Percentiles rank a stretch among this genome's conserved stretches.
phyloP scores from a whole-genome alignment of 2,329 filamentous ascomycete species.

The Aaosphaeria arxii region DNA sequence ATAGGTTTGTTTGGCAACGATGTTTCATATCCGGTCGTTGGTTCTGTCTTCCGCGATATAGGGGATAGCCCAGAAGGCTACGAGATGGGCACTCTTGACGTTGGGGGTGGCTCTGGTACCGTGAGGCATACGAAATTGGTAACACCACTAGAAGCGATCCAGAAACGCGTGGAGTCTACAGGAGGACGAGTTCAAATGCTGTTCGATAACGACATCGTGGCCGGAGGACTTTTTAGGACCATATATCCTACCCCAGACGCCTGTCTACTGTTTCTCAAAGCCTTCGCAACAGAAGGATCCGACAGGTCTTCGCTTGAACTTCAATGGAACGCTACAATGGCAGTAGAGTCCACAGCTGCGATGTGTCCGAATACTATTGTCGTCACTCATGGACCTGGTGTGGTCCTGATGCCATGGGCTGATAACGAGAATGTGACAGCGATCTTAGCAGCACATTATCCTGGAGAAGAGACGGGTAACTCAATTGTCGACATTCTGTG shows the following conservation, averaged over 20 bases:
- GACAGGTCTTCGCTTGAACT: constrained; percentile 40
- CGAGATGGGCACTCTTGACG: constrained; percentile 42
- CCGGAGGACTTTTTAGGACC: too few relatives aligned
- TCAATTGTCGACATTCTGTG: constrained; percentile 56
- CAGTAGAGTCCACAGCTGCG: constrained; percentile 46
- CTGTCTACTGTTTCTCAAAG: constrained; percentile 60
- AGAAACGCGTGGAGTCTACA: constrained; percentile 24
- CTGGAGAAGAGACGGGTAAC: constrained; percentile 42
- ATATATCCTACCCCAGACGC: constrained; percentile 48
- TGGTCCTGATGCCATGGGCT: constrained; percentile 42
- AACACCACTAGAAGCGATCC: constrained; percentile 42
- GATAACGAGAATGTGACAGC: constrained; percentile 43
- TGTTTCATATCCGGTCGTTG: constrained; percentile 48
- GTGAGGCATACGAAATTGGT: constrained; percentile 41
- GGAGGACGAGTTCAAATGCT: too few relatives aligned
- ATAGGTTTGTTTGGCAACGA: constrained; percentile 52
- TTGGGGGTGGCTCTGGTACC: constrained; percentile 43
- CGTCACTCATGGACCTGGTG: constrained; percentile 43
- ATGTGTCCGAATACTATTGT: constrained; percentile 53
- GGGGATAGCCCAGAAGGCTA: constrained; percentile 21
- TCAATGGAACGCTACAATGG: constrained; percentile 40
- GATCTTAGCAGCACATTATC: constrained; percentile 41
- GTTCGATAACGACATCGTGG: too few relatives aligned
- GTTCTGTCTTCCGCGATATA: constrained; percentile 40
- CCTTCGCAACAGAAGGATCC: constrained; percentile 44